Evolutionary conservation across 2,329 filamentous ascomycete species (phyloP).

Genomic region (Arthrobotrys iridis): DNA sequence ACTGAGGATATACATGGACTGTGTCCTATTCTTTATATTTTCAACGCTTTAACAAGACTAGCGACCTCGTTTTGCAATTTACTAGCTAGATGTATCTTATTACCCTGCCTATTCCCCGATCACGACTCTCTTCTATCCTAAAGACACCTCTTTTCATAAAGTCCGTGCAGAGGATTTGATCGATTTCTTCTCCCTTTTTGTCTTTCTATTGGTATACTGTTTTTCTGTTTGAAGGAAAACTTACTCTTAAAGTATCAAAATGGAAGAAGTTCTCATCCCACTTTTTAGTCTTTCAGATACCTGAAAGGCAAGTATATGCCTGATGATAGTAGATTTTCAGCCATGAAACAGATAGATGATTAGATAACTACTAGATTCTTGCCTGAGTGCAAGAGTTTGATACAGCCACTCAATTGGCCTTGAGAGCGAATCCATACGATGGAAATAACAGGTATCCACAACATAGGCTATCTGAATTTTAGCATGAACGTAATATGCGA

Average conservation of each 20-base stretch:
- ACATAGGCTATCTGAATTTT: background rate
- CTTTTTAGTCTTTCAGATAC: background rate
- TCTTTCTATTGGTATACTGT: background rate
- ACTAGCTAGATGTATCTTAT: slow-evolving; percentile 35
- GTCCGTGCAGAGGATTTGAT: background rate
- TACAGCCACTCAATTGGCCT: no score
- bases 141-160: background rate
- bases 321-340: background rate
- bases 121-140: background rate
- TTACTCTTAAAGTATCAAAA: background rate
- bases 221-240: slow-evolving; percentile 14
- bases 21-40: slow-evolving; percentile 11
- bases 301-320: slow-evolving; percentile 15
- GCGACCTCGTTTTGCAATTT: slow-evolving; percentile 8
- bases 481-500: slow-evolving; percentile 16
- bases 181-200: background rate
- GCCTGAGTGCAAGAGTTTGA: background rate
- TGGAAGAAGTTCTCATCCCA: slow-evolving; percentile 1
- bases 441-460: background rate
- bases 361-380: background rate
- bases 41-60: slow-evolving; percentile 28
- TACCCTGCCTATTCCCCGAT: background rate
- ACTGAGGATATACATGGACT: slow-evolving; percentile 24
- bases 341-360: background rate
- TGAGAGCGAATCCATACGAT: no score